These are phyloP conservation scores for Trypanosoma cruzi DNA, from an alignment of 208 protist species.

Conservation along the genomic window DNA sequence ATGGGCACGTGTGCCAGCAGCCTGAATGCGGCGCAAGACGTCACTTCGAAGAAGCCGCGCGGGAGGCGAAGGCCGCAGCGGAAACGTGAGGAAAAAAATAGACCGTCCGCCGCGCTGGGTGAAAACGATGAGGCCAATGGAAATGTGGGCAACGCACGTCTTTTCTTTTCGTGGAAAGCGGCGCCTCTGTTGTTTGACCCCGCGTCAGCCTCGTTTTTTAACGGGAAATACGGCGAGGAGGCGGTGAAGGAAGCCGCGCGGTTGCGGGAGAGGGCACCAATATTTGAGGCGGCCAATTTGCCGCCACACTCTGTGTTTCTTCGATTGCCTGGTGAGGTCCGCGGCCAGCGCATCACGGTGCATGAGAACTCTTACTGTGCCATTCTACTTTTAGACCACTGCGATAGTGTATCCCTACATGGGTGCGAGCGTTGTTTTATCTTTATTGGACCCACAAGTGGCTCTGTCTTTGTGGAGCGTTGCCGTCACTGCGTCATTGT, in stretches of 20 bases:
- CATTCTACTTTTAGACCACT: conserved; percentile 24
- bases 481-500: conserved; percentile 38
- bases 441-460: conserved; percentile 41
- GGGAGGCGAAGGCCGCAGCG: not conserved
- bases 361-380: conserved; percentile 13
- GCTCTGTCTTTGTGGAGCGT: conserved; percentile 29
- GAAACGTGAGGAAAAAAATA: not conserved
- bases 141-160: not conserved
- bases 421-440: conserved; percentile 30
- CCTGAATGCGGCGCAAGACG: not conserved
- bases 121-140: not conserved
- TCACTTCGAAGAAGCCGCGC: not conserved
- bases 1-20: not conserved
- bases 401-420: conserved; percentile 25
- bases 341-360: conserved; percentile 11
- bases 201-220: not conserved
- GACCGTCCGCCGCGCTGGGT: not conserved
- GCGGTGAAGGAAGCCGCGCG: conserved; percentile 2
- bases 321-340: conserved; percentile 17
- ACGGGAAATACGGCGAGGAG: conserved; percentile 3
- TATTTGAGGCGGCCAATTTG: conserved; percentile 1
- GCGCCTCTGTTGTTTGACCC: not conserved
- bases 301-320: conserved; percentile 2
- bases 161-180: not conserved
- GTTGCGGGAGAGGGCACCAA: not conserved